These are phyloP conservation scores for Austroboletus festivus DNA, from an alignment of 768 basidiomycete species.

Conservation along the genomic window DNA sequence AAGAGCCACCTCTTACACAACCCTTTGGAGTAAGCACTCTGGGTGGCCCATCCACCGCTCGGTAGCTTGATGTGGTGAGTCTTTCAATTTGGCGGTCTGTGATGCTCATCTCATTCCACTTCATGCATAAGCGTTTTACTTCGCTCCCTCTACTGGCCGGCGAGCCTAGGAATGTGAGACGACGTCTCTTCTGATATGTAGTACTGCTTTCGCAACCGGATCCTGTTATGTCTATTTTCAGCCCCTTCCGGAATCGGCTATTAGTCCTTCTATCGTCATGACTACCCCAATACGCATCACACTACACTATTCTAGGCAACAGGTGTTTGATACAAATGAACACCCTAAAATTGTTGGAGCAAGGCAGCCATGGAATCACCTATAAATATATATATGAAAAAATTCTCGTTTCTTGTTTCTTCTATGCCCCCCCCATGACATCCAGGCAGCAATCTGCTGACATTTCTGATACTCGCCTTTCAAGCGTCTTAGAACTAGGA, in stretches of 20 bases:
- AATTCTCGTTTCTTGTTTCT: background rate
- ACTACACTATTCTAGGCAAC: too few species aligned
- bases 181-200: constrained; percentile 9
- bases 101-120: constrained; percentile 2
- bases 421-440: constrained; percentile 15
- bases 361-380: too few species aligned
- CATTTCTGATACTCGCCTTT: constrained; percentile 1
- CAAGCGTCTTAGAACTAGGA: constrained; percentile 9
- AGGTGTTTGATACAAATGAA: constrained; percentile 2
- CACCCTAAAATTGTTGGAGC: background rate
- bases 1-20: constrained; percentile 34
- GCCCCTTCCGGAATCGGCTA: too few species aligned
- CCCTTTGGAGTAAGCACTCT: constrained; percentile 41
- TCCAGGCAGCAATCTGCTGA: constrained; percentile 9
- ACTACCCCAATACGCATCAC: too few species aligned
- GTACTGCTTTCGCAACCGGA: background rate
- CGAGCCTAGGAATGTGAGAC: constrained; percentile 11
- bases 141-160: constrained; percentile 5
- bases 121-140: constrained; percentile 13
- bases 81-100: constrained; percentile 2
- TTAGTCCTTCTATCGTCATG: too few species aligned
- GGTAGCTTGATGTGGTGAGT: too few species aligned
- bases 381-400: too few species aligned
- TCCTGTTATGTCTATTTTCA: background rate
- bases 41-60: constrained; percentile 1